A percentile compares a stretch with the other conserved stretches of the same genome.
Evolutionary conservation across 208 protist genomes (phyloP).

Genomic region (Wallacemonas sp.): DNA sequence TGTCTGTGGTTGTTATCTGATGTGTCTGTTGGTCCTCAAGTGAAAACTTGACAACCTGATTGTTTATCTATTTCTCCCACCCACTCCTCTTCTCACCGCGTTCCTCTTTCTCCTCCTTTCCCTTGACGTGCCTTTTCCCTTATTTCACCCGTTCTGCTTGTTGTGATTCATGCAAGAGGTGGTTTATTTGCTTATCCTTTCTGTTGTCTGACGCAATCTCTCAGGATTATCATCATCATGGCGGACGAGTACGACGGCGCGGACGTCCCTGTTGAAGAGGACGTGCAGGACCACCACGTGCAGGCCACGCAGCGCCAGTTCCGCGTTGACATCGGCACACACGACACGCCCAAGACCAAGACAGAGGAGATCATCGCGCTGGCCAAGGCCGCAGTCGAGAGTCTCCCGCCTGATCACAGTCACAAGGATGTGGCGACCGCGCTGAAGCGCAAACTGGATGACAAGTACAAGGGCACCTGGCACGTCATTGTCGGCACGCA

Average conservation of each 20-base stretch:
- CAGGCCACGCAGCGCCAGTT: slow-evolving; percentile 29
- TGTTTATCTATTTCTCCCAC: too few relatives aligned
- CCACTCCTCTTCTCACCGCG: too few relatives aligned
- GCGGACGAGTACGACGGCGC: slow-evolving; percentile 63
- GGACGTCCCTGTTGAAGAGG: slow-evolving; percentile 39
- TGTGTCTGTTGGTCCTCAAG: too few relatives aligned
- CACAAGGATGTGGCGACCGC: slow-evolving; percentile 75
- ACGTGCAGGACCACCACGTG: slow-evolving; percentile 20
- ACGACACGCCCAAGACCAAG: slow-evolving; percentile 55
- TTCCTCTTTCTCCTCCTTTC: too few relatives aligned
- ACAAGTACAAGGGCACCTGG: slow-evolving; percentile 69
- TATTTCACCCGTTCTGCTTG: too few relatives aligned
- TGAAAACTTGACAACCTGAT: too few relatives aligned
- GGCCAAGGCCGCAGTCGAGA: slow-evolving; percentile 56
- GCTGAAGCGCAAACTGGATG: slow-evolving; percentile 76
- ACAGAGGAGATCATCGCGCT: slow-evolving; percentile 74
- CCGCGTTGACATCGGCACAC: slow-evolving; percentile 42
- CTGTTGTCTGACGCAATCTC: neutral
- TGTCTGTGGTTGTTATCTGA: too few relatives aligned
- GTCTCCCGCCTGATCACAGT: slow-evolving; percentile 31
- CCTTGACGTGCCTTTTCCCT: slow-evolving; percentile 2
- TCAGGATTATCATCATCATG: slow-evolving; percentile 16
- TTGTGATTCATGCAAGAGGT: too few relatives aligned
- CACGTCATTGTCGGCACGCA: slow-evolving; percentile 84
- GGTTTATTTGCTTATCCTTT: neutral